Base-by-base conservation (phyloP, 2,329 filamentous ascomycete genomes). In the Pseudocercospora vitis region DNA sequence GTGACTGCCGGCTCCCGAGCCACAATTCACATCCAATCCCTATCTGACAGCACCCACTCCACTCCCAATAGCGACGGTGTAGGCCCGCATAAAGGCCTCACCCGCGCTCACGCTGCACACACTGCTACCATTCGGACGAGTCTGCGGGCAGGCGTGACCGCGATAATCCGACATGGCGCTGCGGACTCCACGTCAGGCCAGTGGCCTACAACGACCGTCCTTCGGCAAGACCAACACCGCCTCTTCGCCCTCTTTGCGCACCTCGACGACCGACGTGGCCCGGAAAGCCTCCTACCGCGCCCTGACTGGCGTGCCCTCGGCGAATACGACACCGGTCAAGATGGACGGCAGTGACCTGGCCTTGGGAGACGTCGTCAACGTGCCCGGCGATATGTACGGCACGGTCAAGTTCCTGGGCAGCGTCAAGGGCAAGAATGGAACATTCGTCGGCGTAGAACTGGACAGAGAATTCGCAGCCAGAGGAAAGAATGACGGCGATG, bases 401-500 rank as follows among this genome's bases (percentile, higher is more conserved):
- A 87, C 84, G 2, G 86, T 97, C 62, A 92, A 88, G 69, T 99
- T 96, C 69, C 78, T 97, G 57, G 94, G 94, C 39, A 78, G 79
- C 32, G 92, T 99, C 33, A 83, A 85, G 63, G 91, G 91, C 59
- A 96, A 96, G 77, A 90, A 88, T 63, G 94, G 94, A 47, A 82
- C 83, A 16, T 99, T 99, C 77, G 91, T 89, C 26, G 94, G 94
- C 40, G 89, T 99, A 29, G 94, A 99, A 73, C 79, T 99, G 59
- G 84, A 86, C 65, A 77, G 82, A 49, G 88, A 95, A 62, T 95
- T 87, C 75, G 88, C 91, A 28, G 73, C 80, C 48, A 83, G 87
- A 68, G 94, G 94, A 28, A 99, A 99, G 78, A 99, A 99, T 69
- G 95, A 83, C 66, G 94, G 94, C 59, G 91, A 96, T 71, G 94